Evolutionary conservation across 1,284 basidiomycete species (phyloP).

Genomic region (Austroboletus niveus): DNA sequence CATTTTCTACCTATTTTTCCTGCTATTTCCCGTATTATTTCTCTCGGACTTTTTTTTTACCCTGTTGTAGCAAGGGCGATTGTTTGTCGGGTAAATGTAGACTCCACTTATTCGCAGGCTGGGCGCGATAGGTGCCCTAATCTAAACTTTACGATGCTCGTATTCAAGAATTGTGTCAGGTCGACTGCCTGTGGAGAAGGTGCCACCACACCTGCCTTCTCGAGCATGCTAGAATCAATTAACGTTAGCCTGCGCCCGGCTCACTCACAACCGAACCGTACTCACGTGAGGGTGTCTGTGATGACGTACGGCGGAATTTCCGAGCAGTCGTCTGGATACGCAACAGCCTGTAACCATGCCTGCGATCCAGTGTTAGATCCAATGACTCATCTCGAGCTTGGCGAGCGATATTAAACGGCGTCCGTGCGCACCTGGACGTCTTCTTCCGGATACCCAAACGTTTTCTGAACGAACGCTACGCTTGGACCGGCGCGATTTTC

Average conservation of each 20-base stretch:
- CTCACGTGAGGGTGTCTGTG: conserved; percentile 66
- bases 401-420: neutral
- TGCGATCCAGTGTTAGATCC: conserved; percentile 21
- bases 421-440: conserved; percentile 61
- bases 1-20: conserved; percentile 3
- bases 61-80: conserved; percentile 4
- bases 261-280: neutral
- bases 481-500: conserved; percentile 59
- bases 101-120: neutral
- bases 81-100: neutral
- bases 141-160: conserved; percentile 13
- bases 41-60: conserved; percentile 14
- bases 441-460: conserved; percentile 78
- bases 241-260: neutral
- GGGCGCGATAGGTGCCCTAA: conserved; percentile 5
- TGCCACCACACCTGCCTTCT: conserved; percentile 27
- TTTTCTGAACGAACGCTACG: conserved; percentile 72
- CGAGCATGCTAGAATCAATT: conserved; percentile 18
- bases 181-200: conserved; percentile 14
- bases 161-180: conserved; percentile 18
- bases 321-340: conserved; percentile 67
- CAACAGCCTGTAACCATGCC: conserved; percentile 82
- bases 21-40: conserved; percentile 9
- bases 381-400: neutral
- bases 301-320: conserved; percentile 65